Evolutionary conservation across 192 early-diverging fungal genomes (phyloP).

Genomic region (Rhizophagus sp.): DNA sequence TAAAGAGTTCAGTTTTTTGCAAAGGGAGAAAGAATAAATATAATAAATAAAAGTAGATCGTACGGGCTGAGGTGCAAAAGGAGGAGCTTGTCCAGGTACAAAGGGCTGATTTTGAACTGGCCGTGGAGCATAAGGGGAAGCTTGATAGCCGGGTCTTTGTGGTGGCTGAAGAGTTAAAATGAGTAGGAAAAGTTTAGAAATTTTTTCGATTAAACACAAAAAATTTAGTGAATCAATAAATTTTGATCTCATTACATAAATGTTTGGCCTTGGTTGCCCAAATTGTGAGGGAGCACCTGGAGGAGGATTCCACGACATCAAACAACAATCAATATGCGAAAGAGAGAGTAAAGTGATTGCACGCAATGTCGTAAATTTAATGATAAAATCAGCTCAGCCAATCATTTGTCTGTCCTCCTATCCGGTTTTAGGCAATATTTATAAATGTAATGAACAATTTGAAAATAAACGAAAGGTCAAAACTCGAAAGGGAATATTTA

Average conservation of each 20-base stretch:
- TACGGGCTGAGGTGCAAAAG: background rate
- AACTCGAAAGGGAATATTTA: too few relatives aligned
- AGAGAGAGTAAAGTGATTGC: too few relatives aligned
- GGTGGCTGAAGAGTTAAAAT: background rate
- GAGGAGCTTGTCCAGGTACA: background rate
- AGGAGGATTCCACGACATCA: conserved; percentile 19
- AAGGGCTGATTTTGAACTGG: conserved; percentile 5
- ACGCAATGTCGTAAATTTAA: too few relatives aligned
- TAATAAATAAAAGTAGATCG: background rate
- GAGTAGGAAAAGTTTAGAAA: background rate
- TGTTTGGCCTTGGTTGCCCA: conserved; percentile 1
- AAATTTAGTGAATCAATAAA: background rate
- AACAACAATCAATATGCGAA: too few relatives aligned
- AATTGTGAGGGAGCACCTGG: background rate
- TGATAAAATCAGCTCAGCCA: too few relatives aligned
- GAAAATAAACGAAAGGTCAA: too few relatives aligned
- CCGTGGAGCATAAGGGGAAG: background rate
- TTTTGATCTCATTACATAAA: background rate
- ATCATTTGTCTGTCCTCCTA: too few relatives aligned
- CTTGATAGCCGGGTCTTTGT: background rate
- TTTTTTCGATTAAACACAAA: background rate
- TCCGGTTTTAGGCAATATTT: too few relatives aligned
- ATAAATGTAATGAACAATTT: too few relatives aligned
- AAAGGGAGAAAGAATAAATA: background rate
- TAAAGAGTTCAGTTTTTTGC: background rate